phyloP scores from a whole-genome alignment of 208 protist genomes.

The Crithidia expoeki region DNA sequence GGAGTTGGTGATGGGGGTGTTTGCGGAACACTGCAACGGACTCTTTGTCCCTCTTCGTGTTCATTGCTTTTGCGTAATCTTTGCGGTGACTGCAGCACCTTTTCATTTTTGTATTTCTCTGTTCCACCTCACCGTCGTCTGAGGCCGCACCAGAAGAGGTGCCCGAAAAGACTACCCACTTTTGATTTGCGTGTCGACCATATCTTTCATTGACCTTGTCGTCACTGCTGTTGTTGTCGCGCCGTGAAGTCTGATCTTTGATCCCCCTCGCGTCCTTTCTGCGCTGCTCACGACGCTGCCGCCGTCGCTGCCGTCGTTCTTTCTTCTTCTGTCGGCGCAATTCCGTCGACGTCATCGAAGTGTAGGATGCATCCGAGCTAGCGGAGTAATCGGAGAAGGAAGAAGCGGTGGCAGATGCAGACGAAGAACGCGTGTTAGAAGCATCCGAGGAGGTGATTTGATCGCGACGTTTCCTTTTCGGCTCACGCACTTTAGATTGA shows the following conservation, averaged over 20 bases:
- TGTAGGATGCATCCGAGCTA: neutral
- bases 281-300: slow-evolving; percentile 4
- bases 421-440: neutral
- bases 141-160: neutral
- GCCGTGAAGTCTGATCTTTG: too few relatives aligned
- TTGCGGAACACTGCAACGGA: neutral
- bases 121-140: neutral
- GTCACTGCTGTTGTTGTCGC: too few relatives aligned
- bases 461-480: neutral
- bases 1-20: neutral
- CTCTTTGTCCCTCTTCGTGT: slow-evolving; percentile 5
- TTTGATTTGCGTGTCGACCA: too few relatives aligned
- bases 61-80: neutral
- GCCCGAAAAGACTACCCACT: too few relatives aligned
- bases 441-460: neutral
- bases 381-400: neutral
- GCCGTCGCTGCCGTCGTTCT: slow-evolving; percentile 2
- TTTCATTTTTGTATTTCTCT: neutral
- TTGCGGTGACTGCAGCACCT: neutral
- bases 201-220: too few relatives aligned
- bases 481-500: neutral
- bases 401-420: neutral
- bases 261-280: neutral
- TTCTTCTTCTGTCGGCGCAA: neutral
- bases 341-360: neutral